Base-by-base conservation (phyloP, 1,284 basidiomycete species). In the Termitomyces sp. region DNA sequence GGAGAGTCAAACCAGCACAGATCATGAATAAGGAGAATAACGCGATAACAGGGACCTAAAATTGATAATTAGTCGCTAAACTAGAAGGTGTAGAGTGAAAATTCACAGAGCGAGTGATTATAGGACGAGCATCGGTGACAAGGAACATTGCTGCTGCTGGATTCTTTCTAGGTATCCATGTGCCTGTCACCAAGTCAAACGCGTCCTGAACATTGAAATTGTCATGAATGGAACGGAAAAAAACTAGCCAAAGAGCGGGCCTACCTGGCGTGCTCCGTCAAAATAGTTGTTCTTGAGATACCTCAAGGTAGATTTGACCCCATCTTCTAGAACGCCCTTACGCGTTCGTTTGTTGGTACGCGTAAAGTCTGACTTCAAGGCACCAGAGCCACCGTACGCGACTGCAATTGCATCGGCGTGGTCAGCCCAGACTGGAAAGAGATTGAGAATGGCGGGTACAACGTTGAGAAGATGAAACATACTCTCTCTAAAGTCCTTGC, bases 271-370 rank as follows among this genome's bases (percentile, higher is more conserved):
- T 50, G 93, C 81, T 5, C 97, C 97, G 69, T 99, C 97, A 65
- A 98, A 92, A 74, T 94, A 95, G 70, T 98, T 99, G 77, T 99
- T 99, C 78, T 90, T 94, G 61, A 98, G 67, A 68, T 99, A 99
- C 58, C 97, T 84, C 72, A 87, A 80, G 1, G 86, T 69, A 17
- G 90, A 90, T 71, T 98, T 99, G 70, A 86, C 76, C 1, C 93
- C 92, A 71, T 99, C 97, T 65, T 94, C 86, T 46, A 97, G 64
- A 28, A 78, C 70, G 28, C 96, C 96, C 58, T 85, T 82, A 51
- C 78, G 83, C 2, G 92, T 93, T 21, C 95, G 82, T 70, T 90
- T 90, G 64, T 94, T 96, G 0, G 94, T 98, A 47, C 93, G 80
- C 8, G 95, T 99, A 68, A 94, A 98, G 72, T 99, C 97, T 1